Percentiles rank a stretch among this genome's conserved stretches.
phyloP scores from a whole-genome alignment of 768 basidiomycete genomes.

The Cantharellus cinnabarinus region DNA sequence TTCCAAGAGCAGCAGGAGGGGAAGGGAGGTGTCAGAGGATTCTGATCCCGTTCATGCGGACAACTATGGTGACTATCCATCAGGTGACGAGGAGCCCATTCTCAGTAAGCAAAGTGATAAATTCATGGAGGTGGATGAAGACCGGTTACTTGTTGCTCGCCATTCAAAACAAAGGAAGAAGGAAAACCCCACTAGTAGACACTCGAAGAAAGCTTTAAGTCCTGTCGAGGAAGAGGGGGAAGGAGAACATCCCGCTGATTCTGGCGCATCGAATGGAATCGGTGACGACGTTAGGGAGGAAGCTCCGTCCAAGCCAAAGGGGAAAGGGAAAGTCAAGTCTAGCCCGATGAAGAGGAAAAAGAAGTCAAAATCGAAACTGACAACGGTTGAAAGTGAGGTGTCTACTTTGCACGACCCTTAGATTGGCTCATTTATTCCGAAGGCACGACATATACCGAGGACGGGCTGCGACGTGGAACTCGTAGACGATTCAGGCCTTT shows the following conservation, averaged over 20 bases:
- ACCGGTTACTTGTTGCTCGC: not conserved
- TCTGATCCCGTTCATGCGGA: not conserved
- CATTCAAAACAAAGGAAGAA: not conserved
- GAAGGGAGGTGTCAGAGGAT: not conserved
- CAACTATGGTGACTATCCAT: not conserved
- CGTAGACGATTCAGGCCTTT: slow-evolving; percentile 2
- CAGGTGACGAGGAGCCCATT: not conserved
- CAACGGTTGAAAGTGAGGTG: too few relatives aligned
- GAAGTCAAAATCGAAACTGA: too few relatives aligned
- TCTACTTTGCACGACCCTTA: too few relatives aligned
- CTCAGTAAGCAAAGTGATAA: not conserved
- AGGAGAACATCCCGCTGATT: not conserved
- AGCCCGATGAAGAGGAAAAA: too few relatives aligned
- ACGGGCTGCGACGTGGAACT: slow-evolving; percentile 4
- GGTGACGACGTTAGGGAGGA: not conserved
- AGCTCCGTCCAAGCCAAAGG: not conserved
- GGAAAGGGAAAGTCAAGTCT: not conserved
- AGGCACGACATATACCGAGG: not conserved
- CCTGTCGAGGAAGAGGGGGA: not conserved
- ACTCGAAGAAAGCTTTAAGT: not conserved
- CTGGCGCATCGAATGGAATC: not conserved
- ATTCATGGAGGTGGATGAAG: not conserved
- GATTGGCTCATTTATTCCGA: too few relatives aligned
- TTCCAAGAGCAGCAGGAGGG: not conserved
- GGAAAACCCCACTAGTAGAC: not conserved